Conservation (phyloP, 2,329 filamentous ascomycete genomes). For the Alternaria sp. region DNA sequence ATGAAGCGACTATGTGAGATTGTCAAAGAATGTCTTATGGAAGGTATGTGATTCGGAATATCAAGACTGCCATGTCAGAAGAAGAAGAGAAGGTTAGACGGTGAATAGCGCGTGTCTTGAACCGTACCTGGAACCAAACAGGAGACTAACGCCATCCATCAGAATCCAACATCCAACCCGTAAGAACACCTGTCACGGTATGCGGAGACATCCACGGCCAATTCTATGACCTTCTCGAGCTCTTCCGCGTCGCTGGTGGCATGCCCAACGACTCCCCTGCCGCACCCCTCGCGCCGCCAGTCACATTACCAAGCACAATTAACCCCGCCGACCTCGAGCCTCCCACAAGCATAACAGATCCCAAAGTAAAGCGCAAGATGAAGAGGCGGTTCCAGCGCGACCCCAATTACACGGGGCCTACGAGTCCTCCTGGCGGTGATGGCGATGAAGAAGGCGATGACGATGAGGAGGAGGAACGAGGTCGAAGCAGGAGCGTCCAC, state of each 20-base stretch:
- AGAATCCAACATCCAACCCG: slow-evolving; percentile 99
- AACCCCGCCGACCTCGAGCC: slow-evolving; percentile 93
- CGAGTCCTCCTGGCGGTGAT: slow-evolving; percentile 59
- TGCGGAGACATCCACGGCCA: slow-evolving; percentile 99
- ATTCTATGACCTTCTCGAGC: slow-evolving; percentile 96
- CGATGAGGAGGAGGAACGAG: slow-evolving; percentile 60
- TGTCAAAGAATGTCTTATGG: slow-evolving; percentile 98
- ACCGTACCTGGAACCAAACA: background rate
- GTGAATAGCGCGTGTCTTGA: background rate
- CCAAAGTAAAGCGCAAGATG: slow-evolving; percentile 86
- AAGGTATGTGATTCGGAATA: slow-evolving; percentile 68
- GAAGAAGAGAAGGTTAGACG: background rate
- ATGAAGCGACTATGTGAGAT: slow-evolving; percentile 99
- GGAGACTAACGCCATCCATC: slow-evolving; percentile 8
- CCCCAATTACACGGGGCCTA: slow-evolving; percentile 63
- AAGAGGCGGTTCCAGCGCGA: slow-evolving; percentile 64
- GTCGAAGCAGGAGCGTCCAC: slow-evolving; percentile 56
- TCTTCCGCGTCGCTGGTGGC: slow-evolving; percentile 94
- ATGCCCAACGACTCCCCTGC: slow-evolving; percentile 82
- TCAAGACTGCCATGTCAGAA: rapidly evolving
- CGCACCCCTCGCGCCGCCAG: slow-evolving; percentile 71
- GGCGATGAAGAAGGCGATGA: slow-evolving; percentile 57
- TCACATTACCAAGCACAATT: slow-evolving; percentile 72
- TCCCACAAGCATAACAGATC: slow-evolving; percentile 86
- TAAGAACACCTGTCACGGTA: slow-evolving; percentile 93